Base-by-base conservation (phyloP, 2,329 filamentous ascomycete genomes). In the Cyphellophora attinorum region DNA sequence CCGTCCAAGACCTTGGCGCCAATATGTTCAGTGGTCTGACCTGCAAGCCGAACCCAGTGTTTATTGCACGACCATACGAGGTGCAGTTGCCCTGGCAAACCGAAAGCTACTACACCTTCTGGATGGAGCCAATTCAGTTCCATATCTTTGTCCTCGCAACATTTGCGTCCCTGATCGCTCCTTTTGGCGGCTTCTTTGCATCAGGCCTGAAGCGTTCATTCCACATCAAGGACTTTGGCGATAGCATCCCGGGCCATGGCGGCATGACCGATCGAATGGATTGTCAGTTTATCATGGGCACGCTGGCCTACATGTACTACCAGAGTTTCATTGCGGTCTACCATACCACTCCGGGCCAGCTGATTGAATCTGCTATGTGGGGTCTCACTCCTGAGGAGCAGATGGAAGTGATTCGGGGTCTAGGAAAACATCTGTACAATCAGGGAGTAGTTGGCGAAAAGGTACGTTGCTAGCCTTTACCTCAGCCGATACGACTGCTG, bases 241-340 rank as follows among this genome's bases (percentile, higher is more conserved):
- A 98, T 61, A 93, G 86, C 2, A 98, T 98, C 49, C 91, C 91
- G 2, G 91, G 91, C 14, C 91, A 98, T 53, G 91, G 91, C 41
- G 91, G 91, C 49, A 96, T 98, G 65, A 98, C 91, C 11, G 91
- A 98, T 57, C 83, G 91, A 42, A 96, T 98, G 89, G 91, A 98
- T 57, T 98, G 91, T 59, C 91, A 98, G 57, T 98, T 98, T 65
- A 96, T 96, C 67, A 98, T 98, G 91, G 91, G 91, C 6, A 91
- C 94, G 62, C 96, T 98, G 53, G 77, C 89, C 11, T 96, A 86
- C 67, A 88, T 98, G 74, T 98, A 98, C 65, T 98, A 93, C 64
- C 88, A 95, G 59, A 91, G 83, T 53, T 98, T 98, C 59, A 89
- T 98, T 52, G 88, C 88, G 3, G 71, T 85, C 5, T 78, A 94